A percentile compares a stretch with the other conserved stretches of the same genome.
These are phyloP conservation scores for Colletotrichum australisinense DNA, from an alignment of 2,329 filamentous ascomycete genomes.

Conservation along the genomic window DNA sequence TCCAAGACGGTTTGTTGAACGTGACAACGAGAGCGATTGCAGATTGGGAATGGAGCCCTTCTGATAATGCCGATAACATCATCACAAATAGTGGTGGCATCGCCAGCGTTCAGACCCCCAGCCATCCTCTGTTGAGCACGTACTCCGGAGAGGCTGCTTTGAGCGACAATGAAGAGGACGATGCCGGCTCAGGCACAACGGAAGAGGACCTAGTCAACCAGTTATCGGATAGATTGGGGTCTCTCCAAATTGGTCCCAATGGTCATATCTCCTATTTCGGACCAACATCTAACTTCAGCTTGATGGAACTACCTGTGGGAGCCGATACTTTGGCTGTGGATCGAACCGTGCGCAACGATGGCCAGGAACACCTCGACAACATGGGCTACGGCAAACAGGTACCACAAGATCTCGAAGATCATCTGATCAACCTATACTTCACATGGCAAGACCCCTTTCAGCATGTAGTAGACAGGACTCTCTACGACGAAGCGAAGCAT, in stretches of 20 bases:
- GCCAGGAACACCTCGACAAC: slow-evolving; percentile 40
- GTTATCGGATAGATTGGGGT: slow-evolving; percentile 42
- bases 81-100: not conserved
- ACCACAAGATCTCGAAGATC: slow-evolving; percentile 30
- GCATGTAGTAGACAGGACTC: slow-evolving; percentile 40
- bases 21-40: not conserved
- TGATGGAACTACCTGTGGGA: slow-evolving; percentile 39
- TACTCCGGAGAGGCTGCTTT: slow-evolving; percentile 18
- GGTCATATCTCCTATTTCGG: slow-evolving; percentile 41
- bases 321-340: slow-evolving; percentile 40
- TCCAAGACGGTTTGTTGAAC: not conserved
- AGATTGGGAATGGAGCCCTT: slow-evolving; percentile 18
- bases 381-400: slow-evolving; percentile 38
- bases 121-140: not conserved
- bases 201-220: slow-evolving; percentile 41
- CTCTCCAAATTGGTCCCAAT: slow-evolving; percentile 39
- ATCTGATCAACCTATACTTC: slow-evolving; percentile 40
- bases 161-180: slow-evolving; percentile 39
- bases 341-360: slow-evolving; percentile 41
- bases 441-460: slow-evolving; percentile 40
- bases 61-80: not conserved
- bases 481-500: slow-evolving; percentile 38
- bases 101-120: not conserved
- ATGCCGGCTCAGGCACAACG: slow-evolving; percentile 6
- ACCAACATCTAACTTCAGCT: slow-evolving; percentile 43